Conservation (phyloP, 805 yeast species). For the Zygoascus tannicola region DNA sequence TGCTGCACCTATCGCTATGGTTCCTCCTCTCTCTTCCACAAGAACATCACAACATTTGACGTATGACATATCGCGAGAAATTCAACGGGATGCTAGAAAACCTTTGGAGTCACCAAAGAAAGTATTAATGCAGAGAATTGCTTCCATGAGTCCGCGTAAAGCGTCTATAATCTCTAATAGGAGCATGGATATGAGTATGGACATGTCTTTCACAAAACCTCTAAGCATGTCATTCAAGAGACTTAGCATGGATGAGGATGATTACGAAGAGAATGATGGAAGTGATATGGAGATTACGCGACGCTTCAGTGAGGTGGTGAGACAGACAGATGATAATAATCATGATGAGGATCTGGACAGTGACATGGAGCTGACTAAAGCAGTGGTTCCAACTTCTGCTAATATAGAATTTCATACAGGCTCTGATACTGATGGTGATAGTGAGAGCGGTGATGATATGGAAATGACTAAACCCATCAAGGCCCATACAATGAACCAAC, state of each 20-base stretch:
- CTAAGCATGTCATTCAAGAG: not conserved
- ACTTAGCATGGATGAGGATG: not conserved
- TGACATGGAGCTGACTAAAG: conserved; percentile 10
- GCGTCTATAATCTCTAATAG: not conserved
- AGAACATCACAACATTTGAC: not conserved
- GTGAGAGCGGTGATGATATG: not conserved
- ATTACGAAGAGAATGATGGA: conserved; percentile 4
- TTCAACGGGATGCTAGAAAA: not conserved
- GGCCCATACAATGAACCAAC: not conserved
- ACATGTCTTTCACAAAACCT: conserved; percentile 23
- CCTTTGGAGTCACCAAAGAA: conserved; percentile 1
- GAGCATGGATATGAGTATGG: not conserved
- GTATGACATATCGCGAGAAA: not conserved
- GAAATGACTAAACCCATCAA: not conserved
- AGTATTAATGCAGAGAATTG: not conserved
- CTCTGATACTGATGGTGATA: not conserved
- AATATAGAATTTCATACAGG: not conserved
- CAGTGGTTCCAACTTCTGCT: not conserved
- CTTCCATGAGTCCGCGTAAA: conserved; percentile 4
- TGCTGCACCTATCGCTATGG: not conserved
- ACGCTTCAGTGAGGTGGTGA: conserved; percentile 5
- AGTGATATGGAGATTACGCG: conserved; percentile 15
- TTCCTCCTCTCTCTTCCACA: not conserved
- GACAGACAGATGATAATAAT: conserved; percentile 6
- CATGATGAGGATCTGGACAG: conserved; percentile 7